These are phyloP conservation scores for Abrus pulchellus DNA, from an alignment of 306 rosid genomes.

Conservation along the genomic window DNA sequence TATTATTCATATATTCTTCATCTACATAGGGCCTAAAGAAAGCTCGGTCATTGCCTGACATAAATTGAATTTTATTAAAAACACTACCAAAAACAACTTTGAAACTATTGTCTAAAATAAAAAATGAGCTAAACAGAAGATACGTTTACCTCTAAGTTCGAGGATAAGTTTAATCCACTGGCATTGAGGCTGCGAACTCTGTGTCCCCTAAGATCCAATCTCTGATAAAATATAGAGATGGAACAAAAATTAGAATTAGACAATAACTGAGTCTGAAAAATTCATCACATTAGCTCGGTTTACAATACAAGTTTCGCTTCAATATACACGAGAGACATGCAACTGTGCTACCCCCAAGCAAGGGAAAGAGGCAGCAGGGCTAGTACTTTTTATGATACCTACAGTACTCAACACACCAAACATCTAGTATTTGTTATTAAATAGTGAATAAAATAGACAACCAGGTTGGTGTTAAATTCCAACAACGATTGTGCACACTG, in stretches of 20 bases:
- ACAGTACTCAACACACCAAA: conserved; percentile 18
- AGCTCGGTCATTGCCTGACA: neutral
- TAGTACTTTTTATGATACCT: conserved; percentile 11
- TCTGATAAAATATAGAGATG: conserved; percentile 60
- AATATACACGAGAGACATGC: conserved; percentile 35
- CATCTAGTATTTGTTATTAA: conserved; percentile 19
- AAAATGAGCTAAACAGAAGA: conserved; percentile 22
- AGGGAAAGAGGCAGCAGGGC: neutral
- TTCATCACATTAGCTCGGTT: conserved; percentile 35
- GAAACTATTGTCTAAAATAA: conserved; percentile 26
- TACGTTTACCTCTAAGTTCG: conserved; percentile 86
- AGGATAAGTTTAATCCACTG: conserved; percentile 89
- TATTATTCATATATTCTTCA: neutral
- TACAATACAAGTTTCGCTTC: conserved; percentile 12
- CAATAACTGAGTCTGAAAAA: neutral
- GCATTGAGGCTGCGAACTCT: conserved; percentile 93
- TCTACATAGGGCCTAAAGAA: conserved; percentile 1
- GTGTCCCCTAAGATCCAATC: conserved; percentile 98
- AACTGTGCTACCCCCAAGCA: neutral
- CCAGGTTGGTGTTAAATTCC: neutral
- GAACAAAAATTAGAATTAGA: conserved; percentile 42
- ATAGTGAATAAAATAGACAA: conserved; percentile 27
- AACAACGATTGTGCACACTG: neutral
- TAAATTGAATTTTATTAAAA: conserved; percentile 4
- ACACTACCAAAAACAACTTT: conserved; percentile 18